Evolutionary conservation across 176 grass and related monocot genomes (phyloP).

Genomic region (Alloteropsis semialata): DNA sequence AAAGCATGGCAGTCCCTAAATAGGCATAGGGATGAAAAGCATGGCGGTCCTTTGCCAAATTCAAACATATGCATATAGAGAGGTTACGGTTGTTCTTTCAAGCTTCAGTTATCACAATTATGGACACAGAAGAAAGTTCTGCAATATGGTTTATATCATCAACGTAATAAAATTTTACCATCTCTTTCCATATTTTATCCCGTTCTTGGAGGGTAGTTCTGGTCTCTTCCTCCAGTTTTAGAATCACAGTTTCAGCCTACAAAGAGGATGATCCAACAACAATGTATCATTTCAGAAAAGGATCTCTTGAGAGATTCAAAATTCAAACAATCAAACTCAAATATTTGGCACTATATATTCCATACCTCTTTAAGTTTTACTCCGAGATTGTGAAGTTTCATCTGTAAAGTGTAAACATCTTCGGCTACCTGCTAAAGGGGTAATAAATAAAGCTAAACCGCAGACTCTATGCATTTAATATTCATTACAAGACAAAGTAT

Average conservation of each 20-base stretch:
- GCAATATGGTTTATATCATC: background rate
- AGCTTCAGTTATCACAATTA: background rate
- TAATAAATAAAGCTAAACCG: constrained; percentile 17
- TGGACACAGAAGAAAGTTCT: background rate
- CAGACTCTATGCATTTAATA: background rate
- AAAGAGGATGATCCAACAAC: constrained; percentile 23
- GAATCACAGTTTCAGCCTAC: constrained; percentile 69
- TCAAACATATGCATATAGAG: background rate
- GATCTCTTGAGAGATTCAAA: background rate
- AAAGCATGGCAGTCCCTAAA: background rate
- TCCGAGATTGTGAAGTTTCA: constrained; percentile 63
- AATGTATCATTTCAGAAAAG: constrained; percentile 2
- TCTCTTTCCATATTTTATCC: constrained; percentile 57
- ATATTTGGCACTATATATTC: background rate
- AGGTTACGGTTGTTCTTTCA: background rate
- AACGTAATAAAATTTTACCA: constrained; percentile 47
- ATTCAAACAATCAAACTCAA: background rate
- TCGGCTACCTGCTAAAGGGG: constrained; percentile 50
- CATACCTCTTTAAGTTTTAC: constrained; percentile 73
- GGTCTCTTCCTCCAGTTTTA: constrained; percentile 56
- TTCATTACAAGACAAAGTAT: constrained; percentile 9
- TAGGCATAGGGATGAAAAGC: background rate
- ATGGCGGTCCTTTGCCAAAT: background rate
- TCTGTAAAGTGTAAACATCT: constrained; percentile 63
- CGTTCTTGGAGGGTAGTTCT: constrained; percentile 46